Evolutionary conservation across 768 basidiomycete genomes (phyloP).

Genomic region (Gyrodon lividus): DNA sequence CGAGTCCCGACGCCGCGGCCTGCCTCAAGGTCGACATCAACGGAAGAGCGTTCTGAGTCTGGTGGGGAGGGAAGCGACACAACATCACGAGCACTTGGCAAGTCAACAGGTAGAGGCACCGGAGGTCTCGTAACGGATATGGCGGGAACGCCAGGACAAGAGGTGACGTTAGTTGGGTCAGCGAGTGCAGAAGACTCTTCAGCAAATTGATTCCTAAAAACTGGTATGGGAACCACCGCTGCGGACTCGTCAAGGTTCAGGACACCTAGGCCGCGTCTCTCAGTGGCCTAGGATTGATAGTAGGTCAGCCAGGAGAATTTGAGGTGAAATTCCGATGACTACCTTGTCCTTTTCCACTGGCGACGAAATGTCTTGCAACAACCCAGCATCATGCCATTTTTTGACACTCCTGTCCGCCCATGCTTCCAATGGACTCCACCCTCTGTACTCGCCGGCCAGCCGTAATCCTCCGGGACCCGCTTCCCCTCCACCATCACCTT

Average conservation of each 20-base stretch:
- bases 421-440: slow-evolving; percentile 91
- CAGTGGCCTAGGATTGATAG: slow-evolving; percentile 35
- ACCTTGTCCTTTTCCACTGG: slow-evolving; percentile 50
- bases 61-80: slow-evolving; percentile 43
- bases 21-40: slow-evolving; percentile 36
- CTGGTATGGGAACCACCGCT: slow-evolving; percentile 63
- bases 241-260: slow-evolving; percentile 42
- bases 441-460: slow-evolving; percentile 81
- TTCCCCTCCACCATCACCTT: slow-evolving; percentile 78
- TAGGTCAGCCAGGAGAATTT: slow-evolving; percentile 16
- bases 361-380: slow-evolving; percentile 51
- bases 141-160: slow-evolving; percentile 40
- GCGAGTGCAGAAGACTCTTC: slow-evolving; percentile 22
- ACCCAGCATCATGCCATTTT: slow-evolving; percentile 81
- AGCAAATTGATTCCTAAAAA: slow-evolving; percentile 40
- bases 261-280: slow-evolving; percentile 46
- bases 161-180: slow-evolving; percentile 21
- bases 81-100: slow-evolving; percentile 67
- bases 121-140: slow-evolving; percentile 71
- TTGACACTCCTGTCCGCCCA: slow-evolving; percentile 88
- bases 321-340: slow-evolving; percentile 18
- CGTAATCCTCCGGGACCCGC: slow-evolving; percentile 69
- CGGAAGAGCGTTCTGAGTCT: slow-evolving; percentile 40
- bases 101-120: slow-evolving; percentile 63
- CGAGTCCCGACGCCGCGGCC: slow-evolving; percentile 43